phyloP scores from a whole-genome alignment of 2,329 filamentous ascomycete genomes.

The Penicillium vulpinum region DNA sequence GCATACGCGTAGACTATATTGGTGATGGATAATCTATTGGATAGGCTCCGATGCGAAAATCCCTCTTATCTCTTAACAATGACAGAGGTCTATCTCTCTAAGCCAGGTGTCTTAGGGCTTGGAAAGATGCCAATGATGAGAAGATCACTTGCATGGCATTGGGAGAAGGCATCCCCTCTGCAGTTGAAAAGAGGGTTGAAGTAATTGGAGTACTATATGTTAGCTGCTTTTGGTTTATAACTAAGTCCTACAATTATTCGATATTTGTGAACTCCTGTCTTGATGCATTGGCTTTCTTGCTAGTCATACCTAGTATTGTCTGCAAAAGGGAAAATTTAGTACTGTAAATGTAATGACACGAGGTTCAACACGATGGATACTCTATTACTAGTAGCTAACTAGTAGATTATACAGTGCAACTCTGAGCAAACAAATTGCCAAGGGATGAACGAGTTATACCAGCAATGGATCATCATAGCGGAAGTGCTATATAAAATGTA shows the following conservation, averaged over 20 bases:
- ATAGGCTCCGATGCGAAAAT: background rate
- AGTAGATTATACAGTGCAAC: no score
- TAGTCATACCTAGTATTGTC: no score
- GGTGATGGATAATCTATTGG: fast-evolving
- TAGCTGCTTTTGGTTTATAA: background rate
- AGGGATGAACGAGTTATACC: no score
- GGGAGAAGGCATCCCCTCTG: background rate
- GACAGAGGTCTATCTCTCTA: background rate
- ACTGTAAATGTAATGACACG: no score
- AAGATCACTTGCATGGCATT: background rate
- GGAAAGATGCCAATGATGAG: background rate
- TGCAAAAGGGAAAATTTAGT: no score
- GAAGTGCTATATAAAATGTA: no score
- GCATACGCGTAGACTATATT: no score
- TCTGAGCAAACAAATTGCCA: no score
- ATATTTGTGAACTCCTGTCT: background rate
- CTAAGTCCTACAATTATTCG: background rate
- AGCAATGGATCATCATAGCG: no score
- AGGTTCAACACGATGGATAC: no score
- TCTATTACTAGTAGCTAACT: no score
- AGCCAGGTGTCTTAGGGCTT: background rate
- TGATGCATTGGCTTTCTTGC: no score
- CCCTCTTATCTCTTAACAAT: background rate
- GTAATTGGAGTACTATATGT: background rate
- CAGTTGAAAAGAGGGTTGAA: background rate